Evolutionary conservation across 257 asterid genomes (phyloP).

Genomic region (Jacaranda copaia): DNA sequence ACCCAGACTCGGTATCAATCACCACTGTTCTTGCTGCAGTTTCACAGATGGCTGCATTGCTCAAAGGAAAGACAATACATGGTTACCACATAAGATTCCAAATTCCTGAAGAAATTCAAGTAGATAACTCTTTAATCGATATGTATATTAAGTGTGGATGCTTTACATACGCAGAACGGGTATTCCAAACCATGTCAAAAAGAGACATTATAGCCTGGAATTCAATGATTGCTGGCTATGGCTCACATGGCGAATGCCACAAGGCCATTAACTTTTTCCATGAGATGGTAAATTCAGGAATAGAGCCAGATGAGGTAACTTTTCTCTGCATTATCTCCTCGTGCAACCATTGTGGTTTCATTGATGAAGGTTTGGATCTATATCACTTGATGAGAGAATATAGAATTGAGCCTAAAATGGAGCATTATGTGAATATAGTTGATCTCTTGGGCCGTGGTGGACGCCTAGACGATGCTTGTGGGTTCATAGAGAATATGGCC

Average conservation of each 20-base stretch:
- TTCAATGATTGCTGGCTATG: slow-evolving; percentile 81
- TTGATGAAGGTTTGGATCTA: slow-evolving; percentile 61
- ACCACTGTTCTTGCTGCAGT: slow-evolving; percentile 68
- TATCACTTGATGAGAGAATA: slow-evolving; percentile 61
- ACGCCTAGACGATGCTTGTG: slow-evolving; percentile 59
- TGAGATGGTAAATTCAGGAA: slow-evolving; percentile 64
- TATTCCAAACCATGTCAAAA: slow-evolving; percentile 52
- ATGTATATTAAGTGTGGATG: slow-evolving; percentile 89
- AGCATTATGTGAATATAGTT: slow-evolving; percentile 70
- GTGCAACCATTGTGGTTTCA: slow-evolving; percentile 82
- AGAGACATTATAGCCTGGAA: slow-evolving; percentile 78
- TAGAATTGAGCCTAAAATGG: slow-evolving; percentile 64
- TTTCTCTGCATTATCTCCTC: slow-evolving; percentile 81
- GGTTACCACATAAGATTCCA: slow-evolving; percentile 58
- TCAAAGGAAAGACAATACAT: slow-evolving; percentile 74
- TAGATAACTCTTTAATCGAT: slow-evolving; percentile 68
- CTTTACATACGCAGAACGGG: slow-evolving; percentile 56
- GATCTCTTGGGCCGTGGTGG: slow-evolving; percentile 86
- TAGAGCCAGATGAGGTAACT: slow-evolving; percentile 71
- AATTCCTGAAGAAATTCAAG: slow-evolving; percentile 59
- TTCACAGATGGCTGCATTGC: slow-evolving; percentile 71
- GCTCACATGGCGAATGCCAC: slow-evolving; percentile 73
- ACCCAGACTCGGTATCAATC: slow-evolving; percentile 65
- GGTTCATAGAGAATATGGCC: slow-evolving; percentile 59
- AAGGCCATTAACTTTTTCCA: slow-evolving; percentile 64